phyloP scores from a whole-genome alignment of 1,284 basidiomycete species.

The Leccinum griseonigrum region DNA sequence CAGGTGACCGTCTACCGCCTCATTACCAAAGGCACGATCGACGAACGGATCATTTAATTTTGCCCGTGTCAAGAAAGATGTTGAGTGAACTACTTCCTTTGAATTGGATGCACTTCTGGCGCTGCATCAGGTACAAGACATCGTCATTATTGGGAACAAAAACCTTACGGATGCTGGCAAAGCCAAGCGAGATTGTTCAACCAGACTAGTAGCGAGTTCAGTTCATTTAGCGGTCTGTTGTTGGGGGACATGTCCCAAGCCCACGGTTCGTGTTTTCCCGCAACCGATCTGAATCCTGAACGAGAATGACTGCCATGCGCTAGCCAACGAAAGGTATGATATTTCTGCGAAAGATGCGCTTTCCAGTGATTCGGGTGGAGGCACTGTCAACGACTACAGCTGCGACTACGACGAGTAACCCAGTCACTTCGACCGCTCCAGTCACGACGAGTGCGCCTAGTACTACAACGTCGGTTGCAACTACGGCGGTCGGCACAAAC shows the following conservation, averaged over 20 bases:
- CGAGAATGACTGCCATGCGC: conserved; percentile 3
- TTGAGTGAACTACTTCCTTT: conserved; percentile 36
- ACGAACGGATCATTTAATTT: conserved; percentile 95
- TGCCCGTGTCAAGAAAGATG: conserved; percentile 94
- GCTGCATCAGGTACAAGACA: conserved; percentile 85
- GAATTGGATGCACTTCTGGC: background rate
- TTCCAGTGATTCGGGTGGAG: conserved; percentile 2
- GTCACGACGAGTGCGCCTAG: conserved; percentile 14
- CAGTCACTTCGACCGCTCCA: conserved; percentile 19
- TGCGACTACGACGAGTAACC: background rate
- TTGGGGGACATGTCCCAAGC: conserved; percentile 65
- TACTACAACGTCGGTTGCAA: conserved; percentile 22
- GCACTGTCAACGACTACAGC: conserved; percentile 14
- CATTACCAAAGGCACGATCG: conserved; percentile 96
- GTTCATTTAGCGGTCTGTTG: conserved; percentile 18
- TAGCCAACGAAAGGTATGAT: conserved; percentile 19
- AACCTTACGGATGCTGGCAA: conserved; percentile 86
- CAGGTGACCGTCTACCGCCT: conserved; percentile 99
- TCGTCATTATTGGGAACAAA: conserved; percentile 93
- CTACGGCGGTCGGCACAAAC: conserved; percentile 15
- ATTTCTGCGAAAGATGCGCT: background rate
- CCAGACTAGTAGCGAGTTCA: conserved; percentile 5
- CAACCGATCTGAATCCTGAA: background rate
- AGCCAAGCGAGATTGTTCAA: conserved; percentile 96
- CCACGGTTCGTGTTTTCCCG: conserved; percentile 34